These are phyloP conservation scores for Lactuca sativa DNA, from an alignment of 129 eudicot species.

Conservation along the genomic window DNA sequence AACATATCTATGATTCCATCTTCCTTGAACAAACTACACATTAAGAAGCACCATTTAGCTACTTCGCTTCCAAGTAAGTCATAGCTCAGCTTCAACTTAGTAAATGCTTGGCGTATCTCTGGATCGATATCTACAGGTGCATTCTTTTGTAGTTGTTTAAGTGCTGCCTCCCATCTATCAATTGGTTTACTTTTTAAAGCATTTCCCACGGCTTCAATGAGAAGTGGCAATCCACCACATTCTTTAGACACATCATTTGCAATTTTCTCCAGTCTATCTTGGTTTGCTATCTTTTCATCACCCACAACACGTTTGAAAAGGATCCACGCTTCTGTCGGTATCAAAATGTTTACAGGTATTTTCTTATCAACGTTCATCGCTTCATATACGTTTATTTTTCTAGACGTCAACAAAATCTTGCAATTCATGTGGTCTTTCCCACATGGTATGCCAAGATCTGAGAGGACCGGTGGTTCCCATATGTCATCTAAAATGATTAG, in stretches of 20 bases:
- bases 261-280: neutral
- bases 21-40: neutral
- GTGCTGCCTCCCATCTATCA: neutral
- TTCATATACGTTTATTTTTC: conserved; percentile 3
- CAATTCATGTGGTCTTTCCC: conserved; percentile 13
- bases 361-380: conserved; percentile 12
- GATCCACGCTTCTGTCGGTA: conserved; percentile 7
- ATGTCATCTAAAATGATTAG: conserved; percentile 29
- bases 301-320: conserved; percentile 16
- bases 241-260: neutral
- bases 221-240: conserved; percentile 23
- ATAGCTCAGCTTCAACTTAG: conserved; percentile 3
- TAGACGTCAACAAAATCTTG: conserved; percentile 29
- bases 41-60: neutral
- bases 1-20: neutral
- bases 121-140: neutral
- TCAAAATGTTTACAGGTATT: neutral
- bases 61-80: neutral
- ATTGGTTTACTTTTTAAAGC: neutral
- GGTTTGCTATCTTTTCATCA: neutral
- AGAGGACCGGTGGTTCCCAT: conserved; percentile 5
- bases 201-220: neutral
- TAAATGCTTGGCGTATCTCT: neutral
- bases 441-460: conserved; percentile 6
- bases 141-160: neutral